Base-by-base conservation (phyloP, 169 alveolate genomes). In the Cryptosporidium canis region DNA sequence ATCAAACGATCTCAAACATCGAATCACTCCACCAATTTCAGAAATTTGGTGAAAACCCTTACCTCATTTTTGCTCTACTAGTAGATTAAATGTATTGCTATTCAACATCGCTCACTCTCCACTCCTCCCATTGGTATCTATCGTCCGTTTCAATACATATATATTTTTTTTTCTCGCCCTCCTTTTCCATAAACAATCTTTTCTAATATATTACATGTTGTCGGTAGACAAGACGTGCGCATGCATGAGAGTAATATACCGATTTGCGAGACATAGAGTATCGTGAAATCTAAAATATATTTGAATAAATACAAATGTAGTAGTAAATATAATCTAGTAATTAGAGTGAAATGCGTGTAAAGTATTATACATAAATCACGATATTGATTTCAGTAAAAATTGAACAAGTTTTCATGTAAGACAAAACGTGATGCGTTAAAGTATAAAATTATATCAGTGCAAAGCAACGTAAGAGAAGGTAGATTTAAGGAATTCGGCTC, bases 381-480 rank as follows among this genome's bases (percentile, higher is more conserved):
- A 51, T 51, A 51, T 18, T n/a, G 63, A 7, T 51, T 18, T 9
- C 1, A 61, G 2, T 4, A 61, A 29, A 61, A 29, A 61, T 35
- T 18, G 29, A n/a, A 61, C 61, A 58, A 70, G 21, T 48, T 48
- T 70, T 70, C 77, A 77, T 77, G 87, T 45, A 77, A 77, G 87
- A 77, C 87, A 77, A 12, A 55, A 77, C 87, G 87, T 77, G 87
- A n/a, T 77, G 27, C 27, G 33, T 18, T 35, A 16, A 61, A 33
- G 6, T 61, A 61, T 61, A 39, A 61, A 35, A 51, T 16, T 31
- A 61, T 61, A 61, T n/a, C 70, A 44, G n/a, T 66, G n/a, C n/a
- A 11, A 43, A 8, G 56, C 47, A 41, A 41, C 16, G 16, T 12
- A 66, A 9, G 24, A 65, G 3, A 66, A 51, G 37, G 35, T 51